phyloP scores from a whole-genome alignment of 306 rosid genomes.

The Sicyos baderoa region DNA sequence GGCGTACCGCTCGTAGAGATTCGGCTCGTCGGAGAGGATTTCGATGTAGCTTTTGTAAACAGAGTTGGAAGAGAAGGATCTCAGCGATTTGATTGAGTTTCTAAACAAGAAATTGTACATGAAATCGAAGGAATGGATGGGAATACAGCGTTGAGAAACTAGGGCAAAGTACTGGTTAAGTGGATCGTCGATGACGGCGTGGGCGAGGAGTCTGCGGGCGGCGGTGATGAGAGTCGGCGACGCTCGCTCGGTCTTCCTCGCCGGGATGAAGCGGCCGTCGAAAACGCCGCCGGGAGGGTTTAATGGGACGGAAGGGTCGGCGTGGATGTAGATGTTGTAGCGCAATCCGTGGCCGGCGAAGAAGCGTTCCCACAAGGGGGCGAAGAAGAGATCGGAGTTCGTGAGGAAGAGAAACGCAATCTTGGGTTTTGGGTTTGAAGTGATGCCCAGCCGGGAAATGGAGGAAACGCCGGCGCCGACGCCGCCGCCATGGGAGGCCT shows the following conservation, averaged over 20 bases:
- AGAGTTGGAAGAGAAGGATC: background rate
- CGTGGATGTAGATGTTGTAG: constrained; percentile 59
- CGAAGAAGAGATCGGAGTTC: constrained; percentile 45
- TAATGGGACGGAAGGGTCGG: constrained; percentile 40
- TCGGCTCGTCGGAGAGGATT: constrained; percentile 46
- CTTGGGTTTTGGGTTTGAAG: constrained; percentile 37
- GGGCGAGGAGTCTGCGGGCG: constrained; percentile 44
- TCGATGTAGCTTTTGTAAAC: constrained; percentile 37
- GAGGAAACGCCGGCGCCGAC: background rate
- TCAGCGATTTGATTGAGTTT: background rate
- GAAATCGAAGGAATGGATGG: constrained; percentile 42
- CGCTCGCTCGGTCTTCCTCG: constrained; percentile 39
- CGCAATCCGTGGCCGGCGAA: constrained; percentile 31
- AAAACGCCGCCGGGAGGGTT: constrained; percentile 41
- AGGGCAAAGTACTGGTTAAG: constrained; percentile 43
- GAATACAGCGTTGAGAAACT: constrained; percentile 51
- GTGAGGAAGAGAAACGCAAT: constrained; percentile 71
- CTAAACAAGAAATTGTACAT: constrained; percentile 31
- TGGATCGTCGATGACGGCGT: constrained; percentile 44
- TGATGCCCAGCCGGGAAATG: constrained; percentile 21
- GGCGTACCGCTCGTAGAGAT: constrained; percentile 32
- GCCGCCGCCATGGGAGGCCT: constrained; percentile 5
- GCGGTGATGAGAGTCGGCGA: constrained; percentile 53
- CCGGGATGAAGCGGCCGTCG: constrained; percentile 34
- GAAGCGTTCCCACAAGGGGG: constrained; percentile 53